phyloP scores from a whole-genome alignment of 352 stramenopile genomes.

The Globisporangium heterothallicum region DNA sequence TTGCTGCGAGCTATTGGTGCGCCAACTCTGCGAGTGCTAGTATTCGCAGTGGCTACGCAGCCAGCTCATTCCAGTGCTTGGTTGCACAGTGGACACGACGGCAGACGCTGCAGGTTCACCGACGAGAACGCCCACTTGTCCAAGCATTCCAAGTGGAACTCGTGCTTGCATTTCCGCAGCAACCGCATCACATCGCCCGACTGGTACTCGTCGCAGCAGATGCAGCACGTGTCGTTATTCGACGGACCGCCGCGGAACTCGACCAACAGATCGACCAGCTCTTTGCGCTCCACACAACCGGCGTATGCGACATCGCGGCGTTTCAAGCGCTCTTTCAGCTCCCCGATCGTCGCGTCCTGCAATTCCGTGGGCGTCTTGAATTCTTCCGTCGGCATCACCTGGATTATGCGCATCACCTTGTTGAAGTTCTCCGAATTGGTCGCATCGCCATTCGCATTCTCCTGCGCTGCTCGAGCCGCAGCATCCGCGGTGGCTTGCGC shows the following conservation, averaged over 20 bases:
- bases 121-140: constrained; percentile 86
- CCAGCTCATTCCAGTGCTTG: constrained; percentile 60
- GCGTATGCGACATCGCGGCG: constrained; percentile 56
- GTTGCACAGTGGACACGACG: constrained; percentile 80
- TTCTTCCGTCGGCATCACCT: constrained; percentile 78
- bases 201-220: constrained; percentile 85
- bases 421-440: constrained; percentile 59
- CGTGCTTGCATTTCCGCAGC: constrained; percentile 79
- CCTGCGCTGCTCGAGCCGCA: constrained; percentile 30
- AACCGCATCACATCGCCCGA: constrained; percentile 71
- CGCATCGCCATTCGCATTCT: constrained; percentile 10
- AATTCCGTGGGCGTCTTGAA: constrained; percentile 62
- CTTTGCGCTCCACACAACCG: constrained; percentile 59
- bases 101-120: constrained; percentile 55
- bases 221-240: constrained; percentile 85
- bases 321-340: constrained; percentile 72
- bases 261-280: constrained; percentile 67
- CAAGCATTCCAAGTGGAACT: constrained; percentile 86
- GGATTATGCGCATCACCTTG: constrained; percentile 68
- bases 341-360: constrained; percentile 39
- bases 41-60: too few species aligned
- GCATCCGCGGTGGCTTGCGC: constrained; percentile 26
- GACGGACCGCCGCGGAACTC: constrained; percentile 69
- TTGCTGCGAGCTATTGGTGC: too few species aligned
- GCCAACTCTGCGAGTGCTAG: too few species aligned